These are phyloP conservation scores for Phytophthora pluvialis DNA, from an alignment of 352 stramenopile genomes.

Conservation along the genomic window DNA sequence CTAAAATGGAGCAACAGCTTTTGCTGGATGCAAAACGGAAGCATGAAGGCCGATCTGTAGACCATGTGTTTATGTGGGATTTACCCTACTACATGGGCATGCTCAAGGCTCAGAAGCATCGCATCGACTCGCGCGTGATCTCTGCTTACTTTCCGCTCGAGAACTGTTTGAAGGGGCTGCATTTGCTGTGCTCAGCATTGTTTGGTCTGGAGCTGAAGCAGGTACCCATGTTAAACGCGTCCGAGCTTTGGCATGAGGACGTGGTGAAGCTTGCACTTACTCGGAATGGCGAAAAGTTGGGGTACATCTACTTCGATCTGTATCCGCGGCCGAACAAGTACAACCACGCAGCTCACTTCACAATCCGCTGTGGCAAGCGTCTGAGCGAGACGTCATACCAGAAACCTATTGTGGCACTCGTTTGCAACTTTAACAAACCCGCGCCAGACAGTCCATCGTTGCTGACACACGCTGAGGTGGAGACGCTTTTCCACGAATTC, in stretches of 20 bases:
- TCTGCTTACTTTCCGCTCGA: conserved; percentile 92
- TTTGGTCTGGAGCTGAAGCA: conserved; percentile 93
- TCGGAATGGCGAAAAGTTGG: conserved; percentile 65
- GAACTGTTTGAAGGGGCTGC: conserved; percentile 91
- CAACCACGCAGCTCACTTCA: conserved; percentile 94
- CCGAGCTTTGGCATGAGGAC: conserved; percentile 90
- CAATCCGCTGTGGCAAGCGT: conserved; percentile 93
- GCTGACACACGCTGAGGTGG: conserved; percentile 93
- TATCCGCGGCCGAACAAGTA: conserved; percentile 91
- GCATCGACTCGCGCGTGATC: conserved; percentile 83
- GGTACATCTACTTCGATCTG: conserved; percentile 96
- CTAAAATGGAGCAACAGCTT: conserved; percentile 59
- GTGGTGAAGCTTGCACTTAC: conserved; percentile 92
- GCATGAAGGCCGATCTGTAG: conserved; percentile 50
- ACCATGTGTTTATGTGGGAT: conserved; percentile 93
- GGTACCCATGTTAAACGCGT: conserved; percentile 65
- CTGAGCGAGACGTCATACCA: conserved; percentile 80
- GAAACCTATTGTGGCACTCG: conserved; percentile 95
- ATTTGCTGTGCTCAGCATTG: conserved; percentile 86
- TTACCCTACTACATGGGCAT: conserved; percentile 94
- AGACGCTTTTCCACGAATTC: conserved; percentile 99
- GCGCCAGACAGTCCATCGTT: conserved; percentile 72
- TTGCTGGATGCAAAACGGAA: conserved; percentile 68
- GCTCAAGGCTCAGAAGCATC: conserved; percentile 75
- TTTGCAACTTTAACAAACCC: conserved; percentile 90